These are phyloP conservation scores for Podila epigama DNA, from an alignment of 192 early-diverging fungal species.

Conservation along the genomic window DNA sequence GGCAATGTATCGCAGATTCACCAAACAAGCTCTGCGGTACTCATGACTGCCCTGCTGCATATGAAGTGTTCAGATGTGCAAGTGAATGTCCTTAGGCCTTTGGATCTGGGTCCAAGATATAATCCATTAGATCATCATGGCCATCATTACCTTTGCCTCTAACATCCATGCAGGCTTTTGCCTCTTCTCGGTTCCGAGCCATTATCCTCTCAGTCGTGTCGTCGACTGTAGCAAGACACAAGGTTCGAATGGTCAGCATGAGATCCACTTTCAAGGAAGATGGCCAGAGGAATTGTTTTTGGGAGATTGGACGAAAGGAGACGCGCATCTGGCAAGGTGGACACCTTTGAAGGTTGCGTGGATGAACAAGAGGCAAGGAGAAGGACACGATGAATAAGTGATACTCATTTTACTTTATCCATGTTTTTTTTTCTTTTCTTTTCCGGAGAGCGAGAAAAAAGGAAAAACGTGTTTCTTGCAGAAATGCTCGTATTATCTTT, in stretches of 20 bases:
- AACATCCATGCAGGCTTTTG: not conserved
- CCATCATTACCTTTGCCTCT: no score
- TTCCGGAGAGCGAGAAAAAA: not conserved
- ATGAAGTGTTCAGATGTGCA: no score
- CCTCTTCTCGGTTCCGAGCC: not conserved
- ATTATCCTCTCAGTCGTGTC: not conserved
- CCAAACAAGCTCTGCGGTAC: no score
- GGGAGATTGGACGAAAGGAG: not conserved
- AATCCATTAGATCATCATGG: not conserved
- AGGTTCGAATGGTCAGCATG: conserved; percentile 16
- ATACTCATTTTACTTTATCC: no score
- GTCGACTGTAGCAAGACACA: conserved; percentile 10
- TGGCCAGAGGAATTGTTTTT: conserved; percentile 9
- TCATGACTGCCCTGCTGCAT: no score
- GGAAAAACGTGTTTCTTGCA: no score
- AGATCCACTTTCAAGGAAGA: conserved; percentile 44
- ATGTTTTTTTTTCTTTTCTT: no score
- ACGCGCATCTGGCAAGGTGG: not conserved
- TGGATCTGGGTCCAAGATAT: not conserved
- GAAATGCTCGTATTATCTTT: no score
- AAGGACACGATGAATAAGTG: no score
- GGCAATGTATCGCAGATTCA: no score
- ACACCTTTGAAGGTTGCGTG: not conserved
- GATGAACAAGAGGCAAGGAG: not conserved
- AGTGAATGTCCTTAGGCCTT: no score